Evolutionary conservation across 2,329 filamentous ascomycete species (phyloP).

Genomic region (Cucurbitaria berberidis): DNA sequence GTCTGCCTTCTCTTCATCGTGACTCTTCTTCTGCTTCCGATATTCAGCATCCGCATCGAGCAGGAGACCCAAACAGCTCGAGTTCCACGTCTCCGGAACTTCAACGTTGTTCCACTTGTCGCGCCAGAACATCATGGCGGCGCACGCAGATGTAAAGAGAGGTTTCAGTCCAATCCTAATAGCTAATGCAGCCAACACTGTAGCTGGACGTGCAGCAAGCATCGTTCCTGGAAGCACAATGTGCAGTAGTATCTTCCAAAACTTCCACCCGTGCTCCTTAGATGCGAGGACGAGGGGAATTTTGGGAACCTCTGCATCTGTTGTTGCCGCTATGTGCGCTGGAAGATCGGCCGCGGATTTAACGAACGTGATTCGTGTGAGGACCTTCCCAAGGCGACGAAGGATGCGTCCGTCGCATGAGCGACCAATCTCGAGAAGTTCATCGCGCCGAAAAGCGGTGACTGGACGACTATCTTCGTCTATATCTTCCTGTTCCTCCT

Average conservation of each 20-base stretch:
- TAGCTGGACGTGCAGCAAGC: conserved; percentile 53
- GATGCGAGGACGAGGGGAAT: conserved; percentile 55
- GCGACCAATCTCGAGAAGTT: conserved; percentile 60
- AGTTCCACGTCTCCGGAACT: conserved; percentile 59
- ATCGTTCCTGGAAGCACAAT: conserved; percentile 57
- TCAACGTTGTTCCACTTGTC: conserved; percentile 57
- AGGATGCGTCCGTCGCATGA: conserved; percentile 59
- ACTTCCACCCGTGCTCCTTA: conserved; percentile 45
- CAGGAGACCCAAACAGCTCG: conserved; percentile 54
- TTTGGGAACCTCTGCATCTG: conserved; percentile 45
- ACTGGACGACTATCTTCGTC: conserved; percentile 32
- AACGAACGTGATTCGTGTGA: conserved; percentile 57
- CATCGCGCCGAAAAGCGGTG: conserved; percentile 52
- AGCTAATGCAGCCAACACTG: conserved; percentile 56
- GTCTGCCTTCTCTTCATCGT: conserved; percentile 8
- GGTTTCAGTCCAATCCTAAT: conserved; percentile 57
- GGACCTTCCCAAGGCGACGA: conserved; percentile 55
- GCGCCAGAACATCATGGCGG: conserved; percentile 52
- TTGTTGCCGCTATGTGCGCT: conserved; percentile 48
- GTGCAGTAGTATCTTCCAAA: conserved; percentile 59
- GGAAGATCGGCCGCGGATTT: conserved; percentile 52
- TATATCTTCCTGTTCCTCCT: conserved; percentile 16
- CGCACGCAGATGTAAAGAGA: conserved; percentile 50
- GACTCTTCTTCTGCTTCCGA: conserved; percentile 8
- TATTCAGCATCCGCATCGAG: conserved; percentile 53